Base-by-base conservation (phyloP, 768 basidiomycete genomes). In the Agaricus subrufescens region DNA sequence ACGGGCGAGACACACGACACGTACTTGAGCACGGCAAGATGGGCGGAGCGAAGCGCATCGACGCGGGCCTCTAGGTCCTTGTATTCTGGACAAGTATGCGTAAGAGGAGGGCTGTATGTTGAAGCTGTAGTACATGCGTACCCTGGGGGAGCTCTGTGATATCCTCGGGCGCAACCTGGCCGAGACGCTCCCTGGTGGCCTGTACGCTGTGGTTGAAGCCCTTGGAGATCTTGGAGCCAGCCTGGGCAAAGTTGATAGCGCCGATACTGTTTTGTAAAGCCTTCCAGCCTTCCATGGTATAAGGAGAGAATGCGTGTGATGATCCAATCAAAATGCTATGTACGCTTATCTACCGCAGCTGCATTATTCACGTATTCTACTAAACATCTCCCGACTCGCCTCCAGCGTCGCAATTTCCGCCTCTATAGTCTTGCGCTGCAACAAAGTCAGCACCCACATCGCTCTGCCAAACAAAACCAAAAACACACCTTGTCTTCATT, bases 101-200 rank as follows among this genome's bases (percentile, higher is more conserved):
- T 43, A 50, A 11, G 29, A n/a, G 25, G 14, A 25, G 34, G 40
- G 29, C 15, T 46, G 40, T 11, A 19, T 5, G 12, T 29, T 23
- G 6, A 19, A 45, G 31, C 27, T 48, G 26, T n/a, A 11, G 26
- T n/a, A 11, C 39, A 19, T 26, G 67, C 71, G n/a, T 27, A 88
- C 91, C 93, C 73, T 91, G 87, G 26, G 91, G 90, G 50, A 93
- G 80, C 72, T 98, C 97, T 7, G 96, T 98, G 66, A 98, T 94
- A 62, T 97, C 97, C 60, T 93, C 93, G 4, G 88, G 80, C 3
- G 91, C 81, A 56, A 96, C 83, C 66, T 94, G 89, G 23, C 96
- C 96, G 3, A 98, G 77, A 48, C 89, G 80, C 72, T 98, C 96
- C 66, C 73, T 82, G 25, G 92, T 92, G 2, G 91, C 91, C 71